A percentile compares a stretch with the other conserved stretches of the same genome.
Evolutionary conservation across 1,139 yeast species (phyloP).

Genomic region (Candida dubliniensis): DNA sequence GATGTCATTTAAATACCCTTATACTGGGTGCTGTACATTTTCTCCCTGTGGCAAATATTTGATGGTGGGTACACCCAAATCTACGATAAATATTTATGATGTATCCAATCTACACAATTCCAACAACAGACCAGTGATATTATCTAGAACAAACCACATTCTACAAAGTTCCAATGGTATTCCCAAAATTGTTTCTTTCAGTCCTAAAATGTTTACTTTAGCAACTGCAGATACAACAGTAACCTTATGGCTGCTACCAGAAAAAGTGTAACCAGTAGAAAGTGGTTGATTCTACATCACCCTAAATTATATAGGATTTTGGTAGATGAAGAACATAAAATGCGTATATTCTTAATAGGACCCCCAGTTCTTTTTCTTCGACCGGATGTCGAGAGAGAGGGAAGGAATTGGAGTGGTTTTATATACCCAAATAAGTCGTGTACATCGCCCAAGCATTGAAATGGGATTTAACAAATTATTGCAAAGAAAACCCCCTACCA

Average conservation of each 20-base stretch:
- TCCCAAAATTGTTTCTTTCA: conserved; percentile 69
- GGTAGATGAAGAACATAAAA: no score
- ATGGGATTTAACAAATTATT: no score
- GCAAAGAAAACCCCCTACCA: neutral
- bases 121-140: conserved; percentile 11
- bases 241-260: conserved; percentile 39
- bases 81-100: conserved; percentile 65
- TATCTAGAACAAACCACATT: conserved; percentile 16
- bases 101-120: conserved; percentile 37
- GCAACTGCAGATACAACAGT: conserved; percentile 76
- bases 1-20: conserved; percentile 45
- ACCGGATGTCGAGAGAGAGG: neutral
- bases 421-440: no score
- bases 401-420: no score
- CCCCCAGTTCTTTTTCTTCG: no score
- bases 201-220: conserved; percentile 73
- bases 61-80: conserved; percentile 61
- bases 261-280: conserved; percentile 3
- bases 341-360: no score
- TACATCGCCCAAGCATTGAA: no score
- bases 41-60: conserved; percentile 82
- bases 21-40: conserved; percentile 63
- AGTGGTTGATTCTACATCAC: no score
- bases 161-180: conserved; percentile 31
- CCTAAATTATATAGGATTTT: no score